Evolutionary conservation across 2,329 filamentous ascomycete species (phyloP), one percentile per base, ranked within the genome.

Genomic region (Corinectria fuckeliana): DNA sequence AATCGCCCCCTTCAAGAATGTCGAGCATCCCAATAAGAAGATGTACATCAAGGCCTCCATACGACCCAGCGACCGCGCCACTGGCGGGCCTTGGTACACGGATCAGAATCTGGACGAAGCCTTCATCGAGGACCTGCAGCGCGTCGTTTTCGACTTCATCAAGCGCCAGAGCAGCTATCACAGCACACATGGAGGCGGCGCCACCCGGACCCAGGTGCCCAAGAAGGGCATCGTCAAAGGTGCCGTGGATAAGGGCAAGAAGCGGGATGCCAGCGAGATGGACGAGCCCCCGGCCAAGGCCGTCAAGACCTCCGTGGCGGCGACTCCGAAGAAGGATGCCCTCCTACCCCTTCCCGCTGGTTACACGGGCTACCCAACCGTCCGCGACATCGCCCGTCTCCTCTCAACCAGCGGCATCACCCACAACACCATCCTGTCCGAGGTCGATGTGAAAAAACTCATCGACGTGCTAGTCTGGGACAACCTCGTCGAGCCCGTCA

Each of bases 1-100:
- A 73, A 93, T 99, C 75, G 91, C 91, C 71, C 88, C 89, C 58
- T 93, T 98, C 78, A 95, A 94, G 78, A 95, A 90, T 75, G 93
- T 96, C 77, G 93, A 96, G 78, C 89, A 91, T 72, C 92, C 92
- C 25, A 91, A 89, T 66, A 91, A 95, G 74, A 97, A 96, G 78
- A 97, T 96, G 85, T 99, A 95, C 82, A 96, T 99, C 84, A 89
- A 97, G 71, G 87, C 89, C 53, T 89, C 89, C 63, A 85, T 99
- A 61, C 87, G 88, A 10, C 94, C 95, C 0, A 92, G 90, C 53
- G 93, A 97, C 62, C 91, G 95, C 62, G 91, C 96, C 45, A 96
- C 93, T 0, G 95, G 95, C 47, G 95, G 95, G 2, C 91, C 92
- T 8, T 99, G 94, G 92, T 97, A 95, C 75, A 93, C 91, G 7